Evolutionary conservation across 2,329 filamentous ascomycete genomes (phyloP), one percentile per base, ranked within the genome.

Genomic region (Colletotrichum viniferum): DNA sequence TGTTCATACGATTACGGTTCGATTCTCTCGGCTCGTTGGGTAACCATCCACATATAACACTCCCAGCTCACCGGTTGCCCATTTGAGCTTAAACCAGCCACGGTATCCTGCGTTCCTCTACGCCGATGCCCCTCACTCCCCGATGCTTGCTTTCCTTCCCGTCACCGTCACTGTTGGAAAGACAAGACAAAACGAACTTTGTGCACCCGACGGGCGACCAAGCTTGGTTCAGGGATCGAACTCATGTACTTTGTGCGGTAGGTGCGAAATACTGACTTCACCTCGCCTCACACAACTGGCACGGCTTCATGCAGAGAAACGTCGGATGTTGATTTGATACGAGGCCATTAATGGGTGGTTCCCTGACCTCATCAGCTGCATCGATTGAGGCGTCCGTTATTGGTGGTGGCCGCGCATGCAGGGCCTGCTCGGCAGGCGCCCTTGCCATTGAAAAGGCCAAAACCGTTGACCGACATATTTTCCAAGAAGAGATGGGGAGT

Each of bases 31-130:
- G 73, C 69, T 65, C 32, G 63, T 69, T 61, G 58, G 63, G 73
- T 36, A 38, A 34, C 65, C 62, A 63, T 74, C 73, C 69, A 74
- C 62, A 65, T n/a, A 48, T 21, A 58, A 56, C 32, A 61, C 58
- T 74, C 61, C 71, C 62, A 58, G 36, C 71, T 76, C 74, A 76
- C 74, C 74, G 74, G 66, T 76, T 69, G 65, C 74, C 71, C 52
- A 56, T 66, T 76, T 63, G 64, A 76, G 74, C 74, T 66, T 74
- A 76, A 76, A 52, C 38, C 66, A 64, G 58, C 73, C 58, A 69
- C 69, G 58, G 63, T 73, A 38, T 73, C 69, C 73, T 64, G 43
- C 43, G 73, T 67, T 68, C 72, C 73, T 61, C 69, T 55, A 72
- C 38, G 16, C 48, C 38, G 38, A 52, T 34, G 55, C 38, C 30